Base-by-base conservation (phyloP, 2,329 filamentous ascomycete species). In the Penicillium sp. region DNA sequence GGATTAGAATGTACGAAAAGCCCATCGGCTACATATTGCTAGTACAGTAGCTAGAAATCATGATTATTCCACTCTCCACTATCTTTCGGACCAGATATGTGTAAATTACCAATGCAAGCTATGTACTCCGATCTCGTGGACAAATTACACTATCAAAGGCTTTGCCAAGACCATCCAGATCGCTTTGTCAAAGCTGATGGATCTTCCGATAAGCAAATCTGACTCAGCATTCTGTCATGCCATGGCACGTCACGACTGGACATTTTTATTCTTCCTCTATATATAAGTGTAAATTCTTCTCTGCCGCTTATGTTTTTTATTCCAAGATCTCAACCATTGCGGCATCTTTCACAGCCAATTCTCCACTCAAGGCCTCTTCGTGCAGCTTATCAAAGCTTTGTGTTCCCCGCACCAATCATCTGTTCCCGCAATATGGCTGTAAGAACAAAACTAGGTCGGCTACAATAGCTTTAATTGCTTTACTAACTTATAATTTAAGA, bases 391-490 rank as follows among this genome's bases (percentile, higher is more conserved):
- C 57, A 48, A 57, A 62, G 31, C 60, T 58, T 61, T 42, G 42
- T 57, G 17, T 55, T 65, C 62, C 52, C 62, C 61, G 54, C 67
- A 65, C 25, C 28, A 53, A 59, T 54, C 54, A 46, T 50, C 19
- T 48, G 50, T 47, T 50, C 56, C 30, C 65, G 66, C 67, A 69
- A 55, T 46, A 74, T 74, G 72, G 62, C 72, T 50, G 72, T 74
- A 71, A 50, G 67, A 50, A 35, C 11, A 16, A 41, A 22, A 30
- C 19, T 11, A 30, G 17, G 17, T 28, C 19, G 12, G 31, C 42
- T 56, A 17, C 22, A 33, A 11, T 43, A 35, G 2, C 12, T n/a
- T 31, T 22, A 37, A 11, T 49, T 16, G 2, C 12, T 26, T 4
- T 28, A 25, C 38, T 55, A 9, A 48, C 45, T 48, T 22, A 12